Conservation (phyloP, 1,284 basidiomycete genomes). For the Gastroboletus turbinatus region DNA sequence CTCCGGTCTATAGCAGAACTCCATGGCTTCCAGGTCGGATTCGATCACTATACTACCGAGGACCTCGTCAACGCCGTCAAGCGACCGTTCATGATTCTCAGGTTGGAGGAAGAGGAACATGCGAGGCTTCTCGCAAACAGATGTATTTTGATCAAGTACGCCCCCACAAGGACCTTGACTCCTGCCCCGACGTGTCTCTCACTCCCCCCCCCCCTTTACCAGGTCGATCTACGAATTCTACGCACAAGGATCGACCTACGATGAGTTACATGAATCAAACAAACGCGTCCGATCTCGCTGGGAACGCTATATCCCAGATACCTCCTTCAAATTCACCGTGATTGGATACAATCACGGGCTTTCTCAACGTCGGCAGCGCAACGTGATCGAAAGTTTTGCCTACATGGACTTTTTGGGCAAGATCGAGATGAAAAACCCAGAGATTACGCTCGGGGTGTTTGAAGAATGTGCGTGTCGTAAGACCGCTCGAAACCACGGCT, state of each 20-base stretch:
- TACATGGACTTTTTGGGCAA: conserved; percentile 86
- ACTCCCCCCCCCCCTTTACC: conserved; percentile 3
- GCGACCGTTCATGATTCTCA: conserved; percentile 77
- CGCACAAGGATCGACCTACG: conserved; percentile 66
- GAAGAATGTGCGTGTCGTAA: conserved; percentile 80
- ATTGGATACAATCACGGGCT: conserved; percentile 78
- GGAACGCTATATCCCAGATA: conserved; percentile 58
- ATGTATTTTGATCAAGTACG: conserved; percentile 82
- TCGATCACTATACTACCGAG: conserved; percentile 38
- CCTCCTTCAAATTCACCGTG: conserved; percentile 82
- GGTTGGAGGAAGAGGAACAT: conserved; percentile 71
- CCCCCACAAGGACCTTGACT: neutral
- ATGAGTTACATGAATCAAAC: conserved; percentile 66
- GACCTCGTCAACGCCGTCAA: conserved; percentile 43
- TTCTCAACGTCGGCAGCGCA: conserved; percentile 59
- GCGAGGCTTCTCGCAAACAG: conserved; percentile 73
- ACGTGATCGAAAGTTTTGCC: conserved; percentile 78
- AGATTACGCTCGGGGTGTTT: conserved; percentile 77
- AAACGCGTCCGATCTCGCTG: conserved; percentile 51
- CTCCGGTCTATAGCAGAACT: conserved; percentile 71
- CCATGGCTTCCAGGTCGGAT: conserved; percentile 52
- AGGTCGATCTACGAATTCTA: conserved; percentile 82
- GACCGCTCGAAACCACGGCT: neutral
- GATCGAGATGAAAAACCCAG: conserved; percentile 82
- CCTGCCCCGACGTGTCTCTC: neutral